Evolutionary conservation across 1,284 basidiomycete genomes (phyloP).

Genomic region (Austropuccinia psidii): DNA sequence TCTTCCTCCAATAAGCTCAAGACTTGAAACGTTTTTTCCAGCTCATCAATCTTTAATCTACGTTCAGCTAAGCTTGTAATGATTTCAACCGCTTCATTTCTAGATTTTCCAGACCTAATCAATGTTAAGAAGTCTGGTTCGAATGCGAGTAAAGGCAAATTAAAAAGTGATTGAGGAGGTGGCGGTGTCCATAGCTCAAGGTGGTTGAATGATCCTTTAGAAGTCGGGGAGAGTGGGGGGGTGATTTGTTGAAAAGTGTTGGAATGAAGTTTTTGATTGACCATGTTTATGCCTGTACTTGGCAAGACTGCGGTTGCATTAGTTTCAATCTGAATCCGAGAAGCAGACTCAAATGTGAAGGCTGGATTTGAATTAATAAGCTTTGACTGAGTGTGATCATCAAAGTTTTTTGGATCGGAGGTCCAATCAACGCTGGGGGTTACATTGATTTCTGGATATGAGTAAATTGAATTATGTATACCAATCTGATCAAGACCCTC

Average conservation of each 20-base stretch:
- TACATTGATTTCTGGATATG: no score
- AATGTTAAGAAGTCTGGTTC: background rate
- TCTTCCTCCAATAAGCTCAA: constrained; percentile 24
- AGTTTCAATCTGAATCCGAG: no score
- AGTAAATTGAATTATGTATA: background rate
- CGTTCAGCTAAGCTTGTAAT: constrained; percentile 12
- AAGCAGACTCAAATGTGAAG: no score
- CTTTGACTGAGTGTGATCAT: no score
- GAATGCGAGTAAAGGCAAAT: constrained; percentile 2
- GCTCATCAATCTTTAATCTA: constrained; percentile 5
- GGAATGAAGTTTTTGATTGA: no score
- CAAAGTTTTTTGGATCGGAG: no score
- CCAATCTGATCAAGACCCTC: background rate
- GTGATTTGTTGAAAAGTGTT: no score
- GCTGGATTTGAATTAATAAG: no score
- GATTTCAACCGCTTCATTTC: constrained; percentile 5
- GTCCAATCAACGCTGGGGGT: no score
- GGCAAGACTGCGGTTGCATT: no score
- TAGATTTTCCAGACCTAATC: background rate
- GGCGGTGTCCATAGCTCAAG: no score
- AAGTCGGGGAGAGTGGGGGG: constrained; percentile 16
- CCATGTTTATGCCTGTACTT: no score
- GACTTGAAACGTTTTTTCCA: background rate
- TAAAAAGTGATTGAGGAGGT: background rate
- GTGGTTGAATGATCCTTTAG: background rate